Base-by-base conservation (phyloP, 1,284 basidiomycete species). In the Cryptococcus depauperatus region DNA sequence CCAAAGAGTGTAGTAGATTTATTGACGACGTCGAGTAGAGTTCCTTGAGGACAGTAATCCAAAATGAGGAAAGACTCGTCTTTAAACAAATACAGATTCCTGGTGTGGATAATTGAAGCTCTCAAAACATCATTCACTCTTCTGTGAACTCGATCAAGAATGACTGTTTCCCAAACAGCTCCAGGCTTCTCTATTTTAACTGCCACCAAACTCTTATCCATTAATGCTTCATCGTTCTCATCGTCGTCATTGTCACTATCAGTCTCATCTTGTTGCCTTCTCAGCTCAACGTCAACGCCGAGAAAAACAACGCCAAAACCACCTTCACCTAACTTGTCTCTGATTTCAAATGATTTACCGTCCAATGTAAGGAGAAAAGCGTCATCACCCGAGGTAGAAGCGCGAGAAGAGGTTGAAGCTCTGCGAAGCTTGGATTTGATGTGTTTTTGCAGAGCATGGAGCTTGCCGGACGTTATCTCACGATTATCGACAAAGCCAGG, bases 241-340 rank as follows among this genome's bases (percentile, higher is more conserved):
- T 80, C 78, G 6, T 33, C 32, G 5, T 78, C 74, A 22, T 81
- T 79, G 14, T 56, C 58, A 0, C 76, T 74, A 13, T 77, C 76
- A 5, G 72, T 72, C 13, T 77, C 75, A 6, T 79, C 79, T 21
- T 52, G 48, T 26, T 51, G 48, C 7, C 78, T 65, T 47, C 77
- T 75, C 10, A 60, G 63, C 6, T 62, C 62, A 8, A 72, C 49
- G 46, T 76, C 75, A 27, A 73, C 65, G 4, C 84, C 89, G 49
- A 82, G 80, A 73, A 95, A 99, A 9, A 98, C 95, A 3, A 85
- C 80, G 0, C 93, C 95, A 59, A 91, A 99, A 0, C 91, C 91
- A 5, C 95, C 95, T 73, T 99, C 93, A 5, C 95, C 95, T 19
- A 99, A 77, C 70, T 97, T 97, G 52, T 84, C 83, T 5, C 76